Evolutionary conservation across 371 early-diverging fungal genomes (phyloP).

Genomic region (Vittaforma corneae): DNA sequence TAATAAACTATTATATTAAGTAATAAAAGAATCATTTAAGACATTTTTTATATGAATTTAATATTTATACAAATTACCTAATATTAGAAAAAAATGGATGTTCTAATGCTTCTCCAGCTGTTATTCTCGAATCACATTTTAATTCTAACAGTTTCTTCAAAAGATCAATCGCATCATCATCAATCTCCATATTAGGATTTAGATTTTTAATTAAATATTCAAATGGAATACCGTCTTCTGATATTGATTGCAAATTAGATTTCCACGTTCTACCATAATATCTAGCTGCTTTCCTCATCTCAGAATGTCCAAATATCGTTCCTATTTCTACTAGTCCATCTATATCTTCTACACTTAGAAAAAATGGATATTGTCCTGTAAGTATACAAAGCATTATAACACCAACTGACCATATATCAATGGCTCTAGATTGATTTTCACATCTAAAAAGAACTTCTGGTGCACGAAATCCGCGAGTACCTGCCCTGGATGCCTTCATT

Average conservation of each 20-base stretch:
- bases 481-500: constrained; percentile 78
- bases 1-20: too few species aligned
- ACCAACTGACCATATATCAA: constrained; percentile 88
- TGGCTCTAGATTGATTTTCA: constrained; percentile 68
- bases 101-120: constrained; percentile 55
- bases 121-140: constrained; percentile 48
- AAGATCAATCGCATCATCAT: constrained; percentile 50
- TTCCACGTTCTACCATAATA: constrained; percentile 56
- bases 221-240: constrained; percentile 55
- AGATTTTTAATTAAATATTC: constrained; percentile 44
- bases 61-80: background rate
- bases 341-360: constrained; percentile 71
- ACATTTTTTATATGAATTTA: background rate
- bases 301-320: constrained; percentile 68
- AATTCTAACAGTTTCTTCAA: constrained; percentile 57
- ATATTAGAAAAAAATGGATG: constrained; percentile 49
- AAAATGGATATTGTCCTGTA: constrained; percentile 78
- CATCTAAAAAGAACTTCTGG: constrained; percentile 84
- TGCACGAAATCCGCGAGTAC: constrained; percentile 89
- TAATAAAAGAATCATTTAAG: too few species aligned
- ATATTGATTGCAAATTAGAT: constrained; percentile 56
- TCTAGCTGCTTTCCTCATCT: constrained; percentile 63
- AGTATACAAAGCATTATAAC: constrained; percentile 73
- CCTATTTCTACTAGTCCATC: constrained; percentile 80
- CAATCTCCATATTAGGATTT: constrained; percentile 28